Percentiles rank a stretch among this genome's conserved stretches.
These are phyloP conservation scores for Physcomitrium patens DNA, from an alignment of 225 moss, liverwort and hornwort species.

Conservation along the genomic window DNA sequence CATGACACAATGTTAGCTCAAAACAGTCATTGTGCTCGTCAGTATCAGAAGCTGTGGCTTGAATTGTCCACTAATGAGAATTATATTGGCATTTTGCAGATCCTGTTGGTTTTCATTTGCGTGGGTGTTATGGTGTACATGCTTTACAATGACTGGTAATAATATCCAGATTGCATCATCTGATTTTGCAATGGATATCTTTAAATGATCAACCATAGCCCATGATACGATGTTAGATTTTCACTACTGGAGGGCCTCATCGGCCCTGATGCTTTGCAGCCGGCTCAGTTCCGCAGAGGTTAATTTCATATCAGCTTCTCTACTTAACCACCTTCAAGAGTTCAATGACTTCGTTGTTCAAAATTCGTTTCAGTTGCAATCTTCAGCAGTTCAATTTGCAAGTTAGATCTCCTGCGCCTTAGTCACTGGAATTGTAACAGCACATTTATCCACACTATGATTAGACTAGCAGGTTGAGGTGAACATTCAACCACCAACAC, in stretches of 20 bases:
- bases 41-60: constrained; percentile 15
- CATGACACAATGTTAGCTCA: too few species aligned
- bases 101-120: constrained; percentile 49
- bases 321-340: constrained; percentile 6
- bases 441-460: background rate
- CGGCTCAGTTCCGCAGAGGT: background rate
- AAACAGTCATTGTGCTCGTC: constrained; percentile 7
- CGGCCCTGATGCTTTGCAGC: too few species aligned
- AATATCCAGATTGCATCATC: constrained; percentile 8
- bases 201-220: background rate
- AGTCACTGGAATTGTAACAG: constrained; percentile 6
- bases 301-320: constrained; percentile 8
- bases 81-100: constrained; percentile 37
- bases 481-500: background rate
- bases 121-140: constrained; percentile 46
- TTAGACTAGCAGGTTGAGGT: constrained; percentile 5
- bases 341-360: background rate
- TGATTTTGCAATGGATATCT: background rate
- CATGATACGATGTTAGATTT: background rate
- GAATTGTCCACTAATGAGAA: constrained; percentile 21
- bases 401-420: constrained; percentile 20
- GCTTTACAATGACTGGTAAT: constrained; percentile 61
- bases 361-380: background rate
- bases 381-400: constrained; percentile 26
- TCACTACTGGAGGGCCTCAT: background rate